Conservation (phyloP, 345 rosid species). For the Kernera saxatilis region DNA sequence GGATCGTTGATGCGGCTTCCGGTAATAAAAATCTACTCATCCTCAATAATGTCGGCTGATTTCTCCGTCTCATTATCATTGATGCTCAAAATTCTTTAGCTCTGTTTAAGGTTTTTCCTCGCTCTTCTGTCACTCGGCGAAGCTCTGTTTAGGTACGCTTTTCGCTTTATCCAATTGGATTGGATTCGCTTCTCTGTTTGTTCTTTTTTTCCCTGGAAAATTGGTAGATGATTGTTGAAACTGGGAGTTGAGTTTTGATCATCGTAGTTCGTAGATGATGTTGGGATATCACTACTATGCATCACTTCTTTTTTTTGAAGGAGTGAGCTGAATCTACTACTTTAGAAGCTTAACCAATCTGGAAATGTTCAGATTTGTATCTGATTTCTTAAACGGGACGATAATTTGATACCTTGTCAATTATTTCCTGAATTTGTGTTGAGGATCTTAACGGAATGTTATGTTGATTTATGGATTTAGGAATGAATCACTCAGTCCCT, state of each 20-base stretch:
- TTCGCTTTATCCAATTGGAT: background rate
- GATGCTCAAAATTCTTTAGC: background rate
- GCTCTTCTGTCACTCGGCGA: background rate
- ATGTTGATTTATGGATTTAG: conserved; percentile 36
- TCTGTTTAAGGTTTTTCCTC: background rate
- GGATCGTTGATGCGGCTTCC: conserved; percentile 6
- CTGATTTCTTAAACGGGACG: background rate
- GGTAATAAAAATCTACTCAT: conserved; percentile 10
- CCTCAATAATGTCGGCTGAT: conserved; percentile 17
- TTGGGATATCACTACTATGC: background rate
- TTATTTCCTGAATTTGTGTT: conserved; percentile 34
- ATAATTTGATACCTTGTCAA: conserved; percentile 32
- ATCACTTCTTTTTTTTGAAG: background rate
- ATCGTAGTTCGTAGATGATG: background rate
- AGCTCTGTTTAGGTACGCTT: conserved; percentile 16
- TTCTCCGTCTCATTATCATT: conserved; percentile 11
- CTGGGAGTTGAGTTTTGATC: background rate
- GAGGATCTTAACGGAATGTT: background rate
- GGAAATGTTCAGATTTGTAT: background rate
- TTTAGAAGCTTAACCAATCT: background rate
- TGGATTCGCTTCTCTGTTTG: background rate
- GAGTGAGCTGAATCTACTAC: conserved; percentile 15
- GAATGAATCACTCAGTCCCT: conserved; percentile 35
- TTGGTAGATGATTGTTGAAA: background rate
- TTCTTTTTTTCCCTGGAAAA: background rate